A percentile compares a stretch with the other conserved stretches of the same genome.
These are phyloP conservation scores for Stephania japonica DNA, from an alignment of 164 flowering plant genomes.

Conservation along the genomic window DNA sequence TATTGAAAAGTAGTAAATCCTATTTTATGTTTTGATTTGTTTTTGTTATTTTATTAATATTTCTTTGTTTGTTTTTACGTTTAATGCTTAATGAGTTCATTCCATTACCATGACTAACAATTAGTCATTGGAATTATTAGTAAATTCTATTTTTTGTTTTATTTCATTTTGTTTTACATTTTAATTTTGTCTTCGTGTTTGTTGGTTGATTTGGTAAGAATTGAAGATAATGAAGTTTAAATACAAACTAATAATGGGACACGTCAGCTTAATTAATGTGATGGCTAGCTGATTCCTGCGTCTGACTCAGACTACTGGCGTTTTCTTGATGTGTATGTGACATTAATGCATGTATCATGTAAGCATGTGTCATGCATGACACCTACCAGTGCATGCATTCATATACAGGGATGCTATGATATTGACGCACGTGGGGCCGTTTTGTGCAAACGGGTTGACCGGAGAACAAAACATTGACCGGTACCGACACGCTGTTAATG, in stretches of 20 bases:
- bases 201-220: conserved; percentile 1
- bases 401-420: no score
- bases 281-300: conserved; percentile 6
- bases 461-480: background rate
- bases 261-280: conserved; percentile 5
- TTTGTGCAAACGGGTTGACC: background rate
- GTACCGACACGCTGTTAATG: background rate
- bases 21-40: no score
- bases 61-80: no score
- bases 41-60: no score
- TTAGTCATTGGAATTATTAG: background rate
- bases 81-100: no score
- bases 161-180: background rate
- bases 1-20: no score
- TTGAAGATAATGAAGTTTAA: background rate
- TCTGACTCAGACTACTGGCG: conserved; percentile 6
- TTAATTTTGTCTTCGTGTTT: background rate
- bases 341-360: background rate
- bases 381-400: background rate
- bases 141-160: background rate
- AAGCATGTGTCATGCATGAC: background rate
- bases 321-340: background rate
- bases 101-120: no score
- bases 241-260: background rate
- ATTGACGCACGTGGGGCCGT: background rate